Percentiles rank a stretch among this genome's conserved stretches.
These are phyloP conservation scores for Mycogone perniciosa DNA, from an alignment of 2,329 filamentous ascomycete genomes.

Conservation along the genomic window DNA sequence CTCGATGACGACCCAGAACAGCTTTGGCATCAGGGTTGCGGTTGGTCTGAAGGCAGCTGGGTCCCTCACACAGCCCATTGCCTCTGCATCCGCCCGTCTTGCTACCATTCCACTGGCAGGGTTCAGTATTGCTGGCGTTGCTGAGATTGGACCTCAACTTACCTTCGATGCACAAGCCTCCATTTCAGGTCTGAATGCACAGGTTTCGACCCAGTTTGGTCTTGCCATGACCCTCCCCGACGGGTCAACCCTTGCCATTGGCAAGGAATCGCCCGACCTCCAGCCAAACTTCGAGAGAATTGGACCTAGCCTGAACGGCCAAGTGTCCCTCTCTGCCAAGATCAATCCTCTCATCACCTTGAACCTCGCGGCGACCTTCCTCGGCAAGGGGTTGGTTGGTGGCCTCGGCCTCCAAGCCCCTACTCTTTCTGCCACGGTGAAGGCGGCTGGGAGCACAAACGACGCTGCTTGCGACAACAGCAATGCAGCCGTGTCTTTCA, in stretches of 20 bases:
- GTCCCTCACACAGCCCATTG: neutral
- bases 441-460: neutral
- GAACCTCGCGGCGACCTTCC: conserved; percentile 6
- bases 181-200: conserved; percentile 3
- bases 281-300: neutral
- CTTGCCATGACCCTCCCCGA: conserved; percentile 8
- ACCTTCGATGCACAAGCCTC: conserved; percentile 2
- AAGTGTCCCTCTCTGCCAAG: neutral
- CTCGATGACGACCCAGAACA: conserved; percentile 3
- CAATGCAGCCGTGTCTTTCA: neutral
- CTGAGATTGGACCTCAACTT: conserved; percentile 9
- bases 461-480: conserved; percentile 1
- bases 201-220: conserved; percentile 2
- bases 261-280: neutral
- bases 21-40: conserved; percentile 1
- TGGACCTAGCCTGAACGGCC: neutral
- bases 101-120: conserved; percentile 6
- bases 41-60: conserved; percentile 5
- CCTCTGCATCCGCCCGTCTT: neutral
- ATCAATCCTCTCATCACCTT: neutral
- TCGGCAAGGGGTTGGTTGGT: conserved; percentile 8
- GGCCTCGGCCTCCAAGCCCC: conserved; percentile 3
- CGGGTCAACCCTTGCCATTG: neutral
- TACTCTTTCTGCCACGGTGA: neutral
- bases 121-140: conserved; percentile 7